These are phyloP conservation scores for Lecanosticta acicola DNA, from an alignment of 2,329 filamentous ascomycete genomes.

Conservation along the genomic window DNA sequence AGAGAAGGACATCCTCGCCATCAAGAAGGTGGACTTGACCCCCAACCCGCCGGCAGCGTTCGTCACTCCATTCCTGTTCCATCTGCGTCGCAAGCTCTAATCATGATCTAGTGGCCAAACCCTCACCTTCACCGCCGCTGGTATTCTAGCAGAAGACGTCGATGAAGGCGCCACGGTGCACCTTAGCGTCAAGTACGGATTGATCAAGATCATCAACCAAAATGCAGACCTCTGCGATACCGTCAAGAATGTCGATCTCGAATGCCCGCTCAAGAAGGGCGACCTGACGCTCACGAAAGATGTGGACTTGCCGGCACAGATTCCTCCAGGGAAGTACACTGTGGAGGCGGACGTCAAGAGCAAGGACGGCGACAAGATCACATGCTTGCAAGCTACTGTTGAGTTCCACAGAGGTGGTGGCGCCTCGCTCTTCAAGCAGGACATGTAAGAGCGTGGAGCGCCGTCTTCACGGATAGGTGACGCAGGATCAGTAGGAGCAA, in stretches of 20 bases:
- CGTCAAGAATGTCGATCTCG: constrained; percentile 76
- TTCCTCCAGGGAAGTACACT: constrained; percentile 85
- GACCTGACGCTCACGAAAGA: constrained; percentile 66
- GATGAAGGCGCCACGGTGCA: constrained; percentile 74
- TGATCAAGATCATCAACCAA: constrained; percentile 82
- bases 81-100: neutral
- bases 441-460: constrained; percentile 9
- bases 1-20: constrained; percentile 62
- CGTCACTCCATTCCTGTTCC: constrained; percentile 10
- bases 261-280: constrained; percentile 83
- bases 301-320: constrained; percentile 77
- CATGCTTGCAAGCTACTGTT: constrained; percentile 75
- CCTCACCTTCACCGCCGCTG: constrained; percentile 72
- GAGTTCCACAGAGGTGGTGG: constrained; percentile 48
- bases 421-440: constrained; percentile 22
- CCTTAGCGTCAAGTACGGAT: constrained; percentile 84
- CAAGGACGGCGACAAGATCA: constrained; percentile 67
- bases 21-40: constrained; percentile 70
- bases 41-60: constrained; percentile 89
- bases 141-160: constrained; percentile 67
- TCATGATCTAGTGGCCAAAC: constrained; percentile 58
- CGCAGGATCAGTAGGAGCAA: neutral
- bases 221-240: constrained; percentile 83
- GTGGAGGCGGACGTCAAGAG: constrained; percentile 82
- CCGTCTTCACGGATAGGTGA: neutral